A percentile compares a stretch with the other conserved stretches of the same genome.
Evolutionary conservation across 352 stramenopile genomes (phyloP).

Genomic region (Phytophthora boehmeriae): DNA sequence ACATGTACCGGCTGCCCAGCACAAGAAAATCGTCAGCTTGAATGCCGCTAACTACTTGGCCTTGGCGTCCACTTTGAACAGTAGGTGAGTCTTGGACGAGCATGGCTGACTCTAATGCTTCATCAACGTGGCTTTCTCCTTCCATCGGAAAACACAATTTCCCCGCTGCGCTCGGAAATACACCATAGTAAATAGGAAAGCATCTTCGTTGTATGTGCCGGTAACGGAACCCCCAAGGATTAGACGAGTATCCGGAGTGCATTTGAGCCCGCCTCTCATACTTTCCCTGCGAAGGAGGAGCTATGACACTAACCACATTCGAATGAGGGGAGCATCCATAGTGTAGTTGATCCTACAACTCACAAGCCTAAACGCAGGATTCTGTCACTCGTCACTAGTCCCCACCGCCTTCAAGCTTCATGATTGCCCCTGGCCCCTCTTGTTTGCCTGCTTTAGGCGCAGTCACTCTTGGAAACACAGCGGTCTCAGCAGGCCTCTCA

Average conservation of each 20-base stretch:
- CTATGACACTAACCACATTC: slow-evolving; percentile 30
- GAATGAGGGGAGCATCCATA: slow-evolving; percentile 32
- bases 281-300: slow-evolving; percentile 37
- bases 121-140: too few relatives aligned
- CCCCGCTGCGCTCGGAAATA: too few relatives aligned
- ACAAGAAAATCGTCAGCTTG: too few relatives aligned
- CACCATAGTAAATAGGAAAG: too few relatives aligned
- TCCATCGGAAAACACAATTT: too few relatives aligned
- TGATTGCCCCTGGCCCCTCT: neutral
- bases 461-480: neutral
- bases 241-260: slow-evolving; percentile 47
- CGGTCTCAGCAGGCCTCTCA: neutral
- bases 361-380: neutral
- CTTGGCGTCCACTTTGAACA: too few relatives aligned
- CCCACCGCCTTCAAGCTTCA: neutral
- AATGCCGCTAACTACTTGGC: too few relatives aligned
- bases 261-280: slow-evolving; percentile 46
- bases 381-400: too few relatives aligned
- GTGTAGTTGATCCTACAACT: neutral
- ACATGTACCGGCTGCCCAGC: too few relatives aligned
- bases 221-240: slow-evolving; percentile 44
- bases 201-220: too few relatives aligned
- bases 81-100: too few relatives aligned
- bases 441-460: neutral
- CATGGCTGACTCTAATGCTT: too few relatives aligned